Evolutionary conservation across 2,329 filamentous ascomycete genomes (phyloP).

Genomic region (Chaetomium olivaceum): DNA sequence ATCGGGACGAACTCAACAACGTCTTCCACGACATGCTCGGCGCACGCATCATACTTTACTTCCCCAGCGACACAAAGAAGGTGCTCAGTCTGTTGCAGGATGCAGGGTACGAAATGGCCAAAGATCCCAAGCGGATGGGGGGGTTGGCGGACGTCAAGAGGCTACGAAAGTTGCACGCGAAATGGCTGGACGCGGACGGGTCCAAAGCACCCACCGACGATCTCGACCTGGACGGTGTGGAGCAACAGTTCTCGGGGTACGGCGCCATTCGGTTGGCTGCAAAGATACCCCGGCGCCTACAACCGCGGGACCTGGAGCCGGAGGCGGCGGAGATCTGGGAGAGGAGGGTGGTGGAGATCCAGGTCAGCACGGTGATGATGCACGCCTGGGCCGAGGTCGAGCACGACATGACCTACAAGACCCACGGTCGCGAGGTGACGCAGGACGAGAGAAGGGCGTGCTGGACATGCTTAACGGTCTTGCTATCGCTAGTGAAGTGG

Average conservation of each 20-base stretch:
- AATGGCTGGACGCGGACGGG: not conserved
- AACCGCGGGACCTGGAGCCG: not conserved
- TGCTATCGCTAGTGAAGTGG: not conserved
- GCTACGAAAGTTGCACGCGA: not conserved
- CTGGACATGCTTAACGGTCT: not conserved
- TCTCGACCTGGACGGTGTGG: not conserved
- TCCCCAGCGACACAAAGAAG: not conserved
- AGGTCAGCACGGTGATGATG: not conserved
- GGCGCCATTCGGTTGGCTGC: not conserved
- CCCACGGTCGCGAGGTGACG: not conserved
- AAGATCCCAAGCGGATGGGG: not conserved
- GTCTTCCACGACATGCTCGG: not conserved
- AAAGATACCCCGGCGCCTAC: not conserved
- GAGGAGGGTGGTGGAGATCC: not conserved
- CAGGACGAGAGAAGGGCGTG: not conserved
- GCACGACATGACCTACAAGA: not conserved
- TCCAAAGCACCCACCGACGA: not conserved
- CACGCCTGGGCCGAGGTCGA: not conserved
- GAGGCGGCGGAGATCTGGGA: not conserved
- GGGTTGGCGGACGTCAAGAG: not conserved
- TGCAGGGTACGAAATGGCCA: not conserved
- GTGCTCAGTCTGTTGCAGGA: not conserved
- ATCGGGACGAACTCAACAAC: not conserved
- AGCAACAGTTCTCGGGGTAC: not conserved
- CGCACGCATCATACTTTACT: not conserved